Conservation (phyloP, 306 rosid species). For the Arachis stenosperma region DNA sequence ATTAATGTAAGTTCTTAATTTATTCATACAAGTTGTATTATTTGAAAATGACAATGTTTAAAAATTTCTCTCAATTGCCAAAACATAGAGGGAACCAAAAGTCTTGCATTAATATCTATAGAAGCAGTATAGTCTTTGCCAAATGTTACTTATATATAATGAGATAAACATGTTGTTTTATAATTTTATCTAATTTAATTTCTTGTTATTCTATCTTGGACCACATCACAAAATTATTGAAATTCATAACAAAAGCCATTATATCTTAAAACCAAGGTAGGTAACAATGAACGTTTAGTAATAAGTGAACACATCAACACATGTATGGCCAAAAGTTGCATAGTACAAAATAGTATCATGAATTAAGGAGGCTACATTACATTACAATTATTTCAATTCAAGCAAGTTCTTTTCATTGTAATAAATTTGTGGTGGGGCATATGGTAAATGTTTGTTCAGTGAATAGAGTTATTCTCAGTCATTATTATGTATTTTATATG, state of each 20-base stretch:
- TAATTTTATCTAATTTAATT: too few relatives aligned
- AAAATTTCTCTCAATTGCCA: background rate
- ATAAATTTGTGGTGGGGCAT: background rate
- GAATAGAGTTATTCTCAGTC: background rate
- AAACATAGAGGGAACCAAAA: background rate
- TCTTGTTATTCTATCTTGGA: background rate
- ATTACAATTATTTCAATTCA: background rate
- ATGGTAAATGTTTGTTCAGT: background rate
- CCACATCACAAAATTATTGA: background rate
- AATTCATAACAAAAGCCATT: background rate
- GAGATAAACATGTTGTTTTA: background rate
- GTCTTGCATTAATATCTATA: background rate
- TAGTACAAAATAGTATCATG: background rate
- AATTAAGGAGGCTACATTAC: background rate
- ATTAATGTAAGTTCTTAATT: too few relatives aligned
- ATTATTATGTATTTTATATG: background rate
- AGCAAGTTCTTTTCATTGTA: background rate
- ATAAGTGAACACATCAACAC: background rate
- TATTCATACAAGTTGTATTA: too few relatives aligned
- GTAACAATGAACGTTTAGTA: background rate
- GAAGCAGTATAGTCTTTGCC: too few relatives aligned
- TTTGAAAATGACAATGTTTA: too few relatives aligned
- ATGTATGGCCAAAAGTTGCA: constrained; percentile 5
- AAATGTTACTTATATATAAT: too few relatives aligned
- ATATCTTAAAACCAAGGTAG: background rate